Evolutionary conservation across 2,329 filamentous ascomycete genomes (phyloP).

Genomic region (Beauveria sp.): DNA sequence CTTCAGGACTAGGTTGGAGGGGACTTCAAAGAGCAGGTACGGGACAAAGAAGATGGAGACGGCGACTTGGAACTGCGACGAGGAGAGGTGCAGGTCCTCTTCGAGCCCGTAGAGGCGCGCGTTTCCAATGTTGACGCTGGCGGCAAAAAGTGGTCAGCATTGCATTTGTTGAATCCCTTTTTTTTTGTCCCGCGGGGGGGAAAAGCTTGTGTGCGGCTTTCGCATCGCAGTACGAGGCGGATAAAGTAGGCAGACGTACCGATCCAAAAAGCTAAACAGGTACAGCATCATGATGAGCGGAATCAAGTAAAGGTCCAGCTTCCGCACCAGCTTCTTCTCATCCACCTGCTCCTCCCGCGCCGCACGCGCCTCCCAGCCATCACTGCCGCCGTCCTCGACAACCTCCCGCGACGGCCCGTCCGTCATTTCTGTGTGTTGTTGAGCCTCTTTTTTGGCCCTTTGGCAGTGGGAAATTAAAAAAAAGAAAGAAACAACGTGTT

Average conservation of each 20-base stretch:
- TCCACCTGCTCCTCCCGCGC: conserved; percentile 13
- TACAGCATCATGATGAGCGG: conserved; percentile 64
- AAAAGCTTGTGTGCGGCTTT: neutral
- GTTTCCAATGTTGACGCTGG: conserved; percentile 64
- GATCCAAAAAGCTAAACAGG: conserved; percentile 67
- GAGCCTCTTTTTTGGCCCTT: too few relatives aligned
- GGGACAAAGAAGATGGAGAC: conserved; percentile 63
- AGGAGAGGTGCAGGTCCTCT: conserved; percentile 50
- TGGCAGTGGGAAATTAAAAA: too few relatives aligned
- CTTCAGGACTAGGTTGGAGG: conserved; percentile 57
- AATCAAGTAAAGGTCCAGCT: conserved; percentile 56
- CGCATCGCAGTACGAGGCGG: too few relatives aligned
- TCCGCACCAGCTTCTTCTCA: conserved; percentile 54
- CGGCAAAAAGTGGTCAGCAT: neutral
- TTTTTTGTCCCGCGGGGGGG: too few relatives aligned
- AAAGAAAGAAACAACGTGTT: too few relatives aligned
- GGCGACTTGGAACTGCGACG: conserved; percentile 60
- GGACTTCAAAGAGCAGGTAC: conserved; percentile 54
- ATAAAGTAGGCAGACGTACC: conserved; percentile 33
- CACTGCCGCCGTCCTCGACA: neutral
- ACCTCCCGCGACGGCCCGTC: neutral
- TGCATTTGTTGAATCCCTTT: too few relatives aligned
- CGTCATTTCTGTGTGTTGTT: neutral
- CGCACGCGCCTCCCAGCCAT: conserved; percentile 13
- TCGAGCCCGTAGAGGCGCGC: conserved; percentile 60